phyloP scores from a whole-genome alignment of 495 filamentous ascomycete species.

The Penicillium turbatum region DNA sequence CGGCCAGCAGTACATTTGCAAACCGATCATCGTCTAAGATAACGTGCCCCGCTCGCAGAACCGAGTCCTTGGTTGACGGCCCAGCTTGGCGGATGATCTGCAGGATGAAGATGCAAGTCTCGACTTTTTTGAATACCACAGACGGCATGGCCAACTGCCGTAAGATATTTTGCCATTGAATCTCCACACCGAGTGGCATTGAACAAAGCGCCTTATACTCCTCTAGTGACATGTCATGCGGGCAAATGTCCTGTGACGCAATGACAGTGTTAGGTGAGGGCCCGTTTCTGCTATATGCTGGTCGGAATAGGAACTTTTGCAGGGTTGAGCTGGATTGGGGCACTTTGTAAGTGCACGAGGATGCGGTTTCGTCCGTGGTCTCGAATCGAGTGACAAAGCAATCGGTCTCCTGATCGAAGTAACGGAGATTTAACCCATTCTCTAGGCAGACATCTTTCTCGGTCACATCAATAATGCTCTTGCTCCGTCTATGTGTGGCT shows the following conservation, averaged over 20 bases:
- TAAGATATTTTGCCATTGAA: constrained; percentile 56
- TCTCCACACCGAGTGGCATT: constrained; percentile 39
- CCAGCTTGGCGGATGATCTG: constrained; percentile 52
- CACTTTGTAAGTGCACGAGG: constrained; percentile 34
- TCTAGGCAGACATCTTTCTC: constrained; percentile 39
- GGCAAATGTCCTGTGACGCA: constrained; percentile 39
- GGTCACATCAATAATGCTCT: constrained; percentile 11
- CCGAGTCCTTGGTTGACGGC: constrained; percentile 10
- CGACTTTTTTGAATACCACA: constrained; percentile 43
- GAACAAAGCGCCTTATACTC: constrained; percentile 49
- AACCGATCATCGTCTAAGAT: constrained; percentile 24
- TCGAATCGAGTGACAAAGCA: constrained; percentile 34
- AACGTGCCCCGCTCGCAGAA: constrained; percentile 22
- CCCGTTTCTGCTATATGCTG: constrained; percentile 22
- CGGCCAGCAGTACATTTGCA: neutral
- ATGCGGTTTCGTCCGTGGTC: constrained; percentile 7
- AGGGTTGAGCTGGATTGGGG: constrained; percentile 19
- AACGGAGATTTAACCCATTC: constrained; percentile 35
- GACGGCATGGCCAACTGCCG: constrained; percentile 44
- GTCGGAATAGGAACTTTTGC: constrained; percentile 33
- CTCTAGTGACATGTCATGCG: constrained; percentile 39
- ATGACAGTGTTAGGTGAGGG: constrained; percentile 38
- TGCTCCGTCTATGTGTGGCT: constrained; percentile 19
- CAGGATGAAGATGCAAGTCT: constrained; percentile 42
- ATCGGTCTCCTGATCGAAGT: constrained; percentile 20